Base-by-base conservation (phyloP, 306 rosid genomes). In the Sesbania bispinosa region DNA sequence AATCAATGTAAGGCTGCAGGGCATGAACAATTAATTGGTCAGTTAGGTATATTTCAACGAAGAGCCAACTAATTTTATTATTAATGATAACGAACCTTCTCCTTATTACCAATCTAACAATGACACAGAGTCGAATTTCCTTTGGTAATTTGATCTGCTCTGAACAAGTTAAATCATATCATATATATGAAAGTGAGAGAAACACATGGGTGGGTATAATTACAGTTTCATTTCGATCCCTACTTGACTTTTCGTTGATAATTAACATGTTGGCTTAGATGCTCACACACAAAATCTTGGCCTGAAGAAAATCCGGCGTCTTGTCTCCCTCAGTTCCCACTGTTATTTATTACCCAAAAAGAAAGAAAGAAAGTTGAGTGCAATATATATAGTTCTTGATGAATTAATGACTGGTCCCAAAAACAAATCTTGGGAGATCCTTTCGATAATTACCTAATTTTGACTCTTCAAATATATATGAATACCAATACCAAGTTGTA, bases 401-500 rank as follows among this genome's bases (percentile, higher is more conserved):
- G 62, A 71, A n/a, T n/a, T n/a, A n/a, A 35, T 65, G 36, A 55
- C 14, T n/a, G 20, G 68, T 80, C 65, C 73, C 60, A 1, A 63
- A 77, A 21, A 70, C 71, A 69, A 81, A 87, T 85, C 90, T 77
- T 62, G 0, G 24, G 58, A 77, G 86, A 87, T 89, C 83, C 77
- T 77, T 80, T 73, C 59, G 73, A 92, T 82, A 72, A 82, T 79
- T 78, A 63, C 85, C 77, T 55, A 79, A 71, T 76, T 80, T 79
- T 82, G 82, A 85, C 87, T 54, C 23, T 26, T 67, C 74, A 50
- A 30, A 62, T 57, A 71, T 71, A 23, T 65, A 65, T 50, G 47
- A 71, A 29, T 19, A 3, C 62, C 46, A 21, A 59, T 61, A 48
- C 48, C 70, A 77, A 21, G 69, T 58, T 50, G 16, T 27, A 42